Conservation (phyloP, 495 filamentous ascomycete species). For the Thermothielavioides terrestris region DNA sequence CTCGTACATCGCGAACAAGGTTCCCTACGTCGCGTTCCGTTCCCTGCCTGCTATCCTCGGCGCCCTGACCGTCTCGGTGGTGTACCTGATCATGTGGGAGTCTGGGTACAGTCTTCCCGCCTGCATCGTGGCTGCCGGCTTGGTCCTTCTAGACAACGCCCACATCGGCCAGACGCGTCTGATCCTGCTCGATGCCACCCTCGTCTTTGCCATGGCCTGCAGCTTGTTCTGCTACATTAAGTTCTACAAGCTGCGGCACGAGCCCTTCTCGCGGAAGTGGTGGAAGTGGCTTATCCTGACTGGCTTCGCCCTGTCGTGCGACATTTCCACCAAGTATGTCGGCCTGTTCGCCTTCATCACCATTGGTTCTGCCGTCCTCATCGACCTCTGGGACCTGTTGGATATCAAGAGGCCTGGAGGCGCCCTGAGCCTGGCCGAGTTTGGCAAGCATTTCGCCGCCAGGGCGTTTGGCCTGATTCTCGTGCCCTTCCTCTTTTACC, state of each 20-base stretch:
- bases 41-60: constrained; percentile 89
- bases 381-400: constrained; percentile 92
- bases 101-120: constrained; percentile 94
- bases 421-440: constrained; percentile 64
- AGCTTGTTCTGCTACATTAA: constrained; percentile 89
- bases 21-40: constrained; percentile 92
- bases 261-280: constrained; percentile 89
- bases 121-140: constrained; percentile 72
- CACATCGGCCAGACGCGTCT: constrained; percentile 95
- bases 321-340: constrained; percentile 98
- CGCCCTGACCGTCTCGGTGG: constrained; percentile 84
- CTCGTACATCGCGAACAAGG: constrained; percentile 93
- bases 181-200: constrained; percentile 88
- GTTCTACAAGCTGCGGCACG: constrained; percentile 93
- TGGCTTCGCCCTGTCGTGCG: constrained; percentile 87
- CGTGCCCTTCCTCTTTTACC: constrained; percentile 91
- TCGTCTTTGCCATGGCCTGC: constrained; percentile 92
- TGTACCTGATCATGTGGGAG: constrained; percentile 99
- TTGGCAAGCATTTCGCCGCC: constrained; percentile 83
- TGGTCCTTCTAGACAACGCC: constrained; percentile 95
- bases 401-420: constrained; percentile 75
- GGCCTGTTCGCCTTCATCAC: constrained; percentile 96
- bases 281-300: constrained; percentile 99
- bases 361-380: constrained; percentile 83
- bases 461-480: constrained; percentile 74